Base-by-base conservation (phyloP, 1,139 yeast species). In the Pichia sp. region DNA sequence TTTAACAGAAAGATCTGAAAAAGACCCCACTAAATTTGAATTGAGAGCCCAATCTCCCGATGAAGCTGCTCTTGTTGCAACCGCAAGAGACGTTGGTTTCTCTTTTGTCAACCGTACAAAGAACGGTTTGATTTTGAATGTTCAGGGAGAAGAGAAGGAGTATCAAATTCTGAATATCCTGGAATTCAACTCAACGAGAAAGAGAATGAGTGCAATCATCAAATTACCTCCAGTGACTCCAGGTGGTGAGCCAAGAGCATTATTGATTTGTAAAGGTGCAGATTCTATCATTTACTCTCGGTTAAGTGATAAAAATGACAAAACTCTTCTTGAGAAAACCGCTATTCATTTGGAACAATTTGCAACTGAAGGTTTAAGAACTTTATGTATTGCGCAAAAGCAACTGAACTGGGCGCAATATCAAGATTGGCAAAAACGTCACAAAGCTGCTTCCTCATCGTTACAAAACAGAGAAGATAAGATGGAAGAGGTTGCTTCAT, bases 21-120 rank as follows among this genome's bases (percentile, higher is more conserved):
- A 75, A 11, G 74, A 76, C 49, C 87, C 88, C 30, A 83, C 81
- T 0, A 76, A 74, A 47, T 71, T 85, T 52, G 80, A 77, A 44
- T 81, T 89, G 67, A 89, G 90, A 67, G 98, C 99, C 0, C 98
- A 93, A 70, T 87, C 96, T n/a, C 99, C 99, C 0, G 99, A 93
- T 73, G 99, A 93, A 71, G 95, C 96, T 44, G 98, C 99, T 0
- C 79, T 93, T 57, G 99, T 93, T 4, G 81, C 88, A 8, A 93
- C 95, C 31, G 98, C 99, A 0, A 80, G 96, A 64, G 98, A 93
- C 68, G 75, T 90, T 65, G 99, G 99, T 4, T 87, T 87, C 68
- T 84, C 88, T 8, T 88, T 93, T 69, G 74, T 82, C 45, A 87
- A 81, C 50, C 81, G 96, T 65, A 82, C 87, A 3, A 85, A 92